These are phyloP conservation scores for Xylaria bambusicola DNA, from an alignment of 495 filamentous ascomycete species.

Conservation along the genomic window DNA sequence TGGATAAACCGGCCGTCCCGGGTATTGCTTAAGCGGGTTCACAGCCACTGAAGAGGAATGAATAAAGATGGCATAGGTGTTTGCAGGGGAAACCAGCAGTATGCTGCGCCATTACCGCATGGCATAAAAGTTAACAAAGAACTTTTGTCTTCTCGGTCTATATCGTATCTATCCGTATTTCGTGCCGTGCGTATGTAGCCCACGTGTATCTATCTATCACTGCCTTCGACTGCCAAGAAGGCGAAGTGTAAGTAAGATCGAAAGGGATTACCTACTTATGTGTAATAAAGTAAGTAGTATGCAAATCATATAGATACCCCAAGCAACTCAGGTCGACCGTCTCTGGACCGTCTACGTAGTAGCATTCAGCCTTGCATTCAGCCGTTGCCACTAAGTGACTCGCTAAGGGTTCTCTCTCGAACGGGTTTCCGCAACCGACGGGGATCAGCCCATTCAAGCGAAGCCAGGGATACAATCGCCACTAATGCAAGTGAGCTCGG, in stretches of 20 bases:
- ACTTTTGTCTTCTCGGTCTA: too few relatives aligned
- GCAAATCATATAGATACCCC: neutral
- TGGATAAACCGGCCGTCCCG: neutral
- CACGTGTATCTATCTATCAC: too few relatives aligned
- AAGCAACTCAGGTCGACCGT: neutral
- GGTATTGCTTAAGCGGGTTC: neutral
- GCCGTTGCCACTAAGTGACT: too few relatives aligned
- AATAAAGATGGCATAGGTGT: neutral
- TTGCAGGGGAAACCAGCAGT: neutral
- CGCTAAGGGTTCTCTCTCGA: too few relatives aligned
- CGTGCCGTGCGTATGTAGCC: too few relatives aligned
- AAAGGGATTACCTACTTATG: too few relatives aligned
- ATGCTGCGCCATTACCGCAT: too few relatives aligned
- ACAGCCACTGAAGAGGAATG: conserved; percentile 6
- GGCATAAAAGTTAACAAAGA: too few relatives aligned
- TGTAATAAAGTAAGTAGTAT: too few relatives aligned
- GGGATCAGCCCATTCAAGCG: neutral
- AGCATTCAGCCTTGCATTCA: conserved; percentile 19
- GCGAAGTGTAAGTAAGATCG: neutral
- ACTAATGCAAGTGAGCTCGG: neutral
- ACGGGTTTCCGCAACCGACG: neutral
- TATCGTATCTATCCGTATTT: conserved; percentile 1
- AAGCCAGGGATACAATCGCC: too few relatives aligned
- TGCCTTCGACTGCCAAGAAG: too few relatives aligned
- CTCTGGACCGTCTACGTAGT: too few relatives aligned